Conservation (phyloP, 768 basidiomycete species). For the Russula vinacea region DNA sequence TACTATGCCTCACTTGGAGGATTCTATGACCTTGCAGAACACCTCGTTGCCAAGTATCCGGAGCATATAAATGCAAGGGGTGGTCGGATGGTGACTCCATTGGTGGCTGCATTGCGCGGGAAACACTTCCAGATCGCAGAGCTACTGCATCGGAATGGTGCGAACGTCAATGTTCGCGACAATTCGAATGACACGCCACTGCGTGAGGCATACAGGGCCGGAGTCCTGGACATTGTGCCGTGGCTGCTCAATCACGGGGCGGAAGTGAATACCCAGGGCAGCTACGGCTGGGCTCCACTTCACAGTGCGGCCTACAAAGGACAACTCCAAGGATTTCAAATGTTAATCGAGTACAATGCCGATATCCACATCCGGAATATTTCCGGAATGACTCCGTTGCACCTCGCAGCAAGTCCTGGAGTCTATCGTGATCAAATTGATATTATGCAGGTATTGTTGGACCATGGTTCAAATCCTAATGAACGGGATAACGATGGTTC, state of each 20-base stretch:
- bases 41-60: not conserved
- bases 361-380: not conserved
- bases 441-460: not conserved
- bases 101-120: not conserved
- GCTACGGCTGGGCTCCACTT: not conserved
- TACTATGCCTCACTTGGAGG: slow-evolving; percentile 12
- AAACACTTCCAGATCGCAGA: not conserved
- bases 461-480: not conserved
- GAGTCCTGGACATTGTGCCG: not conserved
- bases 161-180: not conserved
- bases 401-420: not conserved
- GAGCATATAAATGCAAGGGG: not conserved
- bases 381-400: not conserved
- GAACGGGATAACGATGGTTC: not conserved
- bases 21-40: not conserved
- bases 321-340: not conserved
- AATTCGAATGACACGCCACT: not conserved
- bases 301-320: not conserved
- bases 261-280: not conserved
- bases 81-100: not conserved
- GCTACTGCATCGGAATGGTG: not conserved
- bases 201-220: fast-evolving
- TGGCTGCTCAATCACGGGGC: slow-evolving; percentile 4
- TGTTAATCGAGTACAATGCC: not conserved
- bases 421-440: not conserved